Percentiles rank a stretch among this genome's conserved stretches.
These are phyloP conservation scores for Closterium sp. DNA, from an alignment of 139 green algal species.

Conservation along the genomic window DNA sequence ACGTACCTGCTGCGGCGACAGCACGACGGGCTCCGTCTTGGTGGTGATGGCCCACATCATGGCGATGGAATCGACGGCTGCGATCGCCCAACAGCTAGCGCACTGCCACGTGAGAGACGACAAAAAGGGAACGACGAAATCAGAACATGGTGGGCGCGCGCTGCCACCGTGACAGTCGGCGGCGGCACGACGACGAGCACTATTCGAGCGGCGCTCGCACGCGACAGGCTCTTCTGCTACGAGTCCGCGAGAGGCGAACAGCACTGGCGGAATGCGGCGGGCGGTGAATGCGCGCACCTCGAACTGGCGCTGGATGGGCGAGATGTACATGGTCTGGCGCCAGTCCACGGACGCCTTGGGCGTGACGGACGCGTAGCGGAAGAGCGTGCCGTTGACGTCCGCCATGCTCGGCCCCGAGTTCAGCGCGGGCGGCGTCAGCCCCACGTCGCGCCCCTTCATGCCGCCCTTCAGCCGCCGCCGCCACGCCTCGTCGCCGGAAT, in stretches of 20 bases:
- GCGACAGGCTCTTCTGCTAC: too few relatives aligned
- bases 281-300: neutral
- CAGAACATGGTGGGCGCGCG: neutral
- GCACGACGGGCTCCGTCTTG: neutral
- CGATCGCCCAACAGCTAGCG: constrained; percentile 91
- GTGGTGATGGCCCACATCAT: constrained; percentile 81
- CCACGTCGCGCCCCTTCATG: neutral
- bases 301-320: constrained; percentile 85
- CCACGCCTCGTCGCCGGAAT: neutral
- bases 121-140: neutral
- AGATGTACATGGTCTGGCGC: constrained; percentile 68
- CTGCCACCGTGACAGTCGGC: neutral
- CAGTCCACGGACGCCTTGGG: constrained; percentile 76
- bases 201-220: neutral
- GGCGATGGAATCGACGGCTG: constrained; percentile 82
- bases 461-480: neutral
- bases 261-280: neutral
- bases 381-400: constrained; percentile 13
- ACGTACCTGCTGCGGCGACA: constrained; percentile 6
- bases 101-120: constrained; percentile 63
- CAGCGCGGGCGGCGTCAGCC: constrained; percentile 18
- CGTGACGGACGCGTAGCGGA: constrained; percentile 18
- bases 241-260: too few relatives aligned
- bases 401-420: constrained; percentile 9
- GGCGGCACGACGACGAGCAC: neutral